These are phyloP conservation scores for Puccinellia tenuiflora DNA, from an alignment of 176 grass and related monocot species.

Conservation along the genomic window DNA sequence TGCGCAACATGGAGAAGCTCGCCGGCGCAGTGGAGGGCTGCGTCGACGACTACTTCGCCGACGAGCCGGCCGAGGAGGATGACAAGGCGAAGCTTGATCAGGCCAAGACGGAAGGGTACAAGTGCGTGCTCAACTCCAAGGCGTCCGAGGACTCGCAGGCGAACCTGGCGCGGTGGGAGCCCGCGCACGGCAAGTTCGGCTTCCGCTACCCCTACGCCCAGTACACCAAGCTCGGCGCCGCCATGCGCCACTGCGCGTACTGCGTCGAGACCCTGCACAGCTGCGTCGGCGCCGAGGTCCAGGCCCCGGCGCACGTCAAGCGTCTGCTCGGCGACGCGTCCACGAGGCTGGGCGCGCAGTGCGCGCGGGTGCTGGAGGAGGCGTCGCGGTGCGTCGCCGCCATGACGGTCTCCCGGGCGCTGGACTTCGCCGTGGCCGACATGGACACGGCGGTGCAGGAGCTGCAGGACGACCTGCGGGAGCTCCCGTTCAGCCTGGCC, in stretches of 20 bases:
- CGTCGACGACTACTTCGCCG: conserved; percentile 53
- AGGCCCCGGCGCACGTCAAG: conserved; percentile 45
- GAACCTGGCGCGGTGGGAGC: conserved; percentile 94
- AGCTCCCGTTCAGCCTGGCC: conserved; percentile 44
- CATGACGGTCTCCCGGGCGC: conserved; percentile 31
- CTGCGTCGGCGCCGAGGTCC: conserved; percentile 48
- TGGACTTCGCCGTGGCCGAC: conserved; percentile 54
- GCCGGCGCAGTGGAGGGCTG: conserved; percentile 59
- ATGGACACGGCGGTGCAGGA: conserved; percentile 75
- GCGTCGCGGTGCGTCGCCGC: conserved; percentile 48
- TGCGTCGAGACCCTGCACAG: conserved; percentile 69
- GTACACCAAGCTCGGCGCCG: conserved; percentile 64
- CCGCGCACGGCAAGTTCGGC: conserved; percentile 57
- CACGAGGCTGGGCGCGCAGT: conserved; percentile 41
- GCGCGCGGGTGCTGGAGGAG: conserved; percentile 53
- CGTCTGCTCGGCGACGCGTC: conserved; percentile 45
- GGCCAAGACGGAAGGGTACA: conserved; percentile 52
- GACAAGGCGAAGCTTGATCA: not conserved
- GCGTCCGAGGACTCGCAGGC: conserved; percentile 82
- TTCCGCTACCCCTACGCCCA: conserved; percentile 82
- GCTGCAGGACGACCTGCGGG: conserved; percentile 53
- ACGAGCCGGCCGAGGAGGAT: not conserved
- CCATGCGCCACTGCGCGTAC: conserved; percentile 85
- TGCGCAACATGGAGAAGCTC: conserved; percentile 82
- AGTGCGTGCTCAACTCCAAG: conserved; percentile 87